Base-by-base conservation (phyloP, 495 filamentous ascomycete genomes). In the Penicillium dipodomyicola region DNA sequence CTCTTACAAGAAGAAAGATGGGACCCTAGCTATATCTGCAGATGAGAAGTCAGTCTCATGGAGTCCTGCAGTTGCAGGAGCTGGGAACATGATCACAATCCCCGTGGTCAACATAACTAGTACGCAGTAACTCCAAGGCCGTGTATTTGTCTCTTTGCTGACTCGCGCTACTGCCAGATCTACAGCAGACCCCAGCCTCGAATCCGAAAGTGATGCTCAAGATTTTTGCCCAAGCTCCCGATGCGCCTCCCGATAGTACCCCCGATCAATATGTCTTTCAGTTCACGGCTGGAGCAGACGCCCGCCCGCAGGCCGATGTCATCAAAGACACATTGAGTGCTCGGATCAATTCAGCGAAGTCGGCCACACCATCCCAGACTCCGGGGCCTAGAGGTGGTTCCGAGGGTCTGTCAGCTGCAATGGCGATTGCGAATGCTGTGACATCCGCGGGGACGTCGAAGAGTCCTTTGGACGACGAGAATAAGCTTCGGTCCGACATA, bases 1-100 rank as follows among this genome's bases (percentile, higher is more conserved):
- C 55, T 79, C 84, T 51, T 97, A 93, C 81, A 97, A 96, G 77
- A 98, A 98, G 80, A 92, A 93, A 76, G 91, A 97, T 79, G 94
- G 94, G 68, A 84, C 81, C 63, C 78, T 98, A 67, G 81, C 81
- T 45, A 75, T 96, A 49, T 80, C 87, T 27, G 75, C 79, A 33
- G 88, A 93, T 74, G 77, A 80, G 55, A 80, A 79, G 59, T 84
- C 82, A 35, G 80, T 98, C 43, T 85, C 83, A 67, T 98, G 92
- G 92, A 89, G 83, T 5, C 88, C 92, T 1, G 66, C 64, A 5
- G 71, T 63, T 3, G 75, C 81, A 17, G 75, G 78, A 57, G 77
- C 78, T 32, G 73, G 80, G 15, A 77, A 72, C 29, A 78, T 80
- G 19, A 70, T 97, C 35, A 86, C 82, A 4, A 82, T 97, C 27